Evolutionary conservation across 1,284 basidiomycete genomes (phyloP).

Genomic region (Malassezia vespertilionis): DNA sequence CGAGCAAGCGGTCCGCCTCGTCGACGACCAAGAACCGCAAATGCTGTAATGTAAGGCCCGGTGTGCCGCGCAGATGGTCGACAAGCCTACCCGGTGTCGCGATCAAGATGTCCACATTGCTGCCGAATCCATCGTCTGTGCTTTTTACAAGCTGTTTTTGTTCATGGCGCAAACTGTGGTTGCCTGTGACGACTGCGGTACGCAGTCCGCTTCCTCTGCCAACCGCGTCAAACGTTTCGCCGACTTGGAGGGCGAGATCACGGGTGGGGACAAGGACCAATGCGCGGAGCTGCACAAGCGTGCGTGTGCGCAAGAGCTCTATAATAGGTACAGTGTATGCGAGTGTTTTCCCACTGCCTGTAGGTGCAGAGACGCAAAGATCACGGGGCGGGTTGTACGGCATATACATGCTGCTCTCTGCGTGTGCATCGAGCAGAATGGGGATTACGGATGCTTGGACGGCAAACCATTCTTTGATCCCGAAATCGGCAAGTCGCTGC

Average conservation of each 20-base stretch:
- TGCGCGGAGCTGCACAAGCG: conserved; percentile 62
- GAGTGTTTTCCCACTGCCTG: conserved; percentile 91
- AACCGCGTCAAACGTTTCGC: conserved; percentile 70
- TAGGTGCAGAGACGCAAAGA: conserved; percentile 91
- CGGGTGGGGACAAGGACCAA: conserved; percentile 85
- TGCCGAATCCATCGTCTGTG: conserved; percentile 4
- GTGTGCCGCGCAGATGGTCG: conserved; percentile 75
- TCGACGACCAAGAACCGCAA: conserved; percentile 91
- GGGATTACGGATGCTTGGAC: conserved; percentile 76
- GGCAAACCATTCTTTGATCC: conserved; percentile 49
- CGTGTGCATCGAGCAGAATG: conserved; percentile 54
- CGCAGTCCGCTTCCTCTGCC: conserved; percentile 71
- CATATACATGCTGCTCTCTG: conserved; percentile 54
- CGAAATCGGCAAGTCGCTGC: conserved; percentile 26
- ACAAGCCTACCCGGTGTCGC: conserved; percentile 90
- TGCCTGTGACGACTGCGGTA: conserved; percentile 52
- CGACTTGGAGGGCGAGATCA: conserved; percentile 85
- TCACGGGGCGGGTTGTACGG: conserved; percentile 65
- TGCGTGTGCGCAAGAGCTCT: conserved; percentile 50
- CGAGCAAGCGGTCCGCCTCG: conserved; percentile 87
- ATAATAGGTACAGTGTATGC: conserved; percentile 86
- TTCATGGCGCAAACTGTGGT: conserved; percentile 43
- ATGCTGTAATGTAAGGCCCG: conserved; percentile 81
- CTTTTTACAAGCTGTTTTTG: conserved; percentile 28
- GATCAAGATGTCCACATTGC: conserved; percentile 74